phyloP scores from a whole-genome alignment of 345 rosid genomes.

The Diplotaxis tenuifolia region DNA sequence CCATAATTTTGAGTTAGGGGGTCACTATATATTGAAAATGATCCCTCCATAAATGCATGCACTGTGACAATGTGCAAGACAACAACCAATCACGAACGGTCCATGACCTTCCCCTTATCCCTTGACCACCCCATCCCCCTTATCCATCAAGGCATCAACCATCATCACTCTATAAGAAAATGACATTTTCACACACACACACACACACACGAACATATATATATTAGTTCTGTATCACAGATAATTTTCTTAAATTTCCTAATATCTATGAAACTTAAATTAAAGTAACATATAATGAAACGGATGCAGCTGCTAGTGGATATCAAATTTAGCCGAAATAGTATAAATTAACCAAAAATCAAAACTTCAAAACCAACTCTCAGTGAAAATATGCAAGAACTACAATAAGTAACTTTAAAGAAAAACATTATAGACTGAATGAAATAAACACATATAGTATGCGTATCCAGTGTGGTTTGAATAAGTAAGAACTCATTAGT shows the following conservation, averaged over 20 bases:
- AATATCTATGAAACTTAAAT: no score
- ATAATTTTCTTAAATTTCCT: no score
- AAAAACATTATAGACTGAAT: background rate
- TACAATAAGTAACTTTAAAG: background rate
- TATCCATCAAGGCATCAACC: no score
- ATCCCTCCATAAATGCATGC: constrained; percentile 16
- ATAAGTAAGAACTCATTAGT: background rate
- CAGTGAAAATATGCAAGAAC: background rate
- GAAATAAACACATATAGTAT: background rate
- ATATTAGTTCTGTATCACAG: no score
- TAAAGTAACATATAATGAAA: no score
- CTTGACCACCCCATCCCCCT: constrained; percentile 26
- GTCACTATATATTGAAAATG: constrained; percentile 5
- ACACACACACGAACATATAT: no score
- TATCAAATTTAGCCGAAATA: background rate
- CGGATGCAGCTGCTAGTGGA: background rate
- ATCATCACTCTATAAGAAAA: background rate
- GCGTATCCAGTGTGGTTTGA: no score
- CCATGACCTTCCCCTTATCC: constrained; percentile 20
- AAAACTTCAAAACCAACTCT: background rate
- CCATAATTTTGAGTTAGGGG: background rate
- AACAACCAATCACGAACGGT: background rate
- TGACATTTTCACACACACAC: background rate
- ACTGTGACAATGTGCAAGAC: constrained; percentile 30
- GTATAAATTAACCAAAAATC: background rate